phyloP scores from a whole-genome alignment of 441 rosid genomes.

The Jatropha podagrica region DNA sequence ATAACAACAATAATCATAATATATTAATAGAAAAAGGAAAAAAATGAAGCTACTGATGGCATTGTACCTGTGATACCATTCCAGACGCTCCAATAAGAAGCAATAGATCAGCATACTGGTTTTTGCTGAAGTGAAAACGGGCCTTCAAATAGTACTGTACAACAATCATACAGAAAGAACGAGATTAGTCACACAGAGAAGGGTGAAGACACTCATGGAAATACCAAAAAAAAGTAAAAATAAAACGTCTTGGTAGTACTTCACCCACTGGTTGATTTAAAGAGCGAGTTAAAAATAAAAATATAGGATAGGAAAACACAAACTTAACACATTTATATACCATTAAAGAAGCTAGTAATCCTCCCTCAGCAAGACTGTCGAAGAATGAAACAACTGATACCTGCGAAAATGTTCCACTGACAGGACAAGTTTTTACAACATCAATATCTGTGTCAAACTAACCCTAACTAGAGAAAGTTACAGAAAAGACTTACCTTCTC shows the following conservation, averaged over 20 bases:
- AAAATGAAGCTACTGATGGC: neutral
- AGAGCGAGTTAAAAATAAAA: too few species aligned
- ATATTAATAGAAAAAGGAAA: neutral
- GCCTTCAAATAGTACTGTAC: slow-evolving; percentile 88
- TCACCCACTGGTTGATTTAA: too few species aligned
- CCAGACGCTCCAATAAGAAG: slow-evolving; percentile 48
- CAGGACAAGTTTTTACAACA: slow-evolving; percentile 13
- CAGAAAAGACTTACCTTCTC: slow-evolving; percentile 43
- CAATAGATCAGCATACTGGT: slow-evolving; percentile 78
- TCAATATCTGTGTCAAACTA: too few species aligned
- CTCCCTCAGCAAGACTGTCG: slow-evolving; percentile 68
- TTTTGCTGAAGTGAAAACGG: slow-evolving; percentile 77
- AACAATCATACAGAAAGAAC: neutral
- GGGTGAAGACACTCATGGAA: too few species aligned
- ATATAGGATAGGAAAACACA: too few species aligned
- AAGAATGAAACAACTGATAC: slow-evolving; percentile 77
- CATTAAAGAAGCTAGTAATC: slow-evolving; percentile 54
- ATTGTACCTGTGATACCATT: slow-evolving; percentile 62
- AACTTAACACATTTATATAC: slow-evolving; percentile 15
- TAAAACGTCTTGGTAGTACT: too few species aligned
- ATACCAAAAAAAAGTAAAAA: too few species aligned
- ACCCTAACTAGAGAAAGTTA: too few species aligned
- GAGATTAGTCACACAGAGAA: too few species aligned
- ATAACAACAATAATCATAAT: too few species aligned
- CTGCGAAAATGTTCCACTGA: slow-evolving; percentile 65